Base-by-base conservation (phyloP, 768 basidiomycete genomes). In the Pisolithus microcarpus region DNA sequence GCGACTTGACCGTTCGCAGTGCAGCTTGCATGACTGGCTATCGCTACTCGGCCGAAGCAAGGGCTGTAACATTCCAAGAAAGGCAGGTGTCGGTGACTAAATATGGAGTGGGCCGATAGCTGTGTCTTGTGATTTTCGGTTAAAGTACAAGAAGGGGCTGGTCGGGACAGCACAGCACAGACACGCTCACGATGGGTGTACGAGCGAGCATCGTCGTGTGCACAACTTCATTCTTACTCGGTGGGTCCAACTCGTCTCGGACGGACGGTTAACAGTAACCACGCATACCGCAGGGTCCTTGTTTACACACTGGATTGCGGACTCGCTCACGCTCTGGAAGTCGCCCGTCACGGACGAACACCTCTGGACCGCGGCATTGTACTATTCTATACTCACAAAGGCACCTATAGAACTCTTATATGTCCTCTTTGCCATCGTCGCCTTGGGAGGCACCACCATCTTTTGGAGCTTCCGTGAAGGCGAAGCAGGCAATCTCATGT, bases 301-400 rank as follows among this genome's bases (percentile, higher is more conserved):
- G 5, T 90, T 90, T 64, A 91, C 88, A 34, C 85, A 92, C 63
- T 92, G 90, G 90, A 91, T 89, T 55, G 90, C 90, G n/a, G 90
- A 92, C 73, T 91, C 88, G 1, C 72, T 90, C 47, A 92, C 90
- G 31, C 75, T 92, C 38, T 92, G 90, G 90, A 90, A 87, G 71
- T 81, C 86, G 11, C 88, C 90, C 39, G 76, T 84, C 58, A 91
- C 86, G n/a, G 88, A 92, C 59, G 81, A 82, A 55, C 80, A 86
- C 57, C 75, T 92, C 11, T 89, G 87, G 84, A 85, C 81, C 7
- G 84, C 90, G 2, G 90, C 89, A 7, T 70, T 77, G 48, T 92
- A 92, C 66, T 92, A 92, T 64, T 78, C 85, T 34, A 81, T 88
- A 51, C 75, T 92, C 49, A 76, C 87, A 21, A 84, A 80, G 55